Evolutionary conservation across 495 filamentous ascomycete species (phyloP).

Genomic region (Neurospora discreta): DNA sequence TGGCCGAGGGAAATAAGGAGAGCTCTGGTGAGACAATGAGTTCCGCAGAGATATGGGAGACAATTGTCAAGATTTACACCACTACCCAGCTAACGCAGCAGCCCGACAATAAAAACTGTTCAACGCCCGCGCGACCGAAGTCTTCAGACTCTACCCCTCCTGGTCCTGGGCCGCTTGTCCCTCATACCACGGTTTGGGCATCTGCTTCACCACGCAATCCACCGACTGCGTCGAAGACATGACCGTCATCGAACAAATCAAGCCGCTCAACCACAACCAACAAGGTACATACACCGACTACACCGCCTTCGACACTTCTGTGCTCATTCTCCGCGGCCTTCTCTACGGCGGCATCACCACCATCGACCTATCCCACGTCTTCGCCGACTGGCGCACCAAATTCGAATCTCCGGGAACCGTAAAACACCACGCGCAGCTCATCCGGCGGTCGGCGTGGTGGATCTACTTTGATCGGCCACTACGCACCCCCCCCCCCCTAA

Average conservation of each 20-base stretch:
- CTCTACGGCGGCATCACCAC: not conserved
- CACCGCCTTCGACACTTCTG: not conserved
- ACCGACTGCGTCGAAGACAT: not conserved
- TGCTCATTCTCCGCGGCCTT: not conserved
- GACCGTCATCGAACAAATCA: not conserved
- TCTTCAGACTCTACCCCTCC: not conserved
- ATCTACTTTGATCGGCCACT: not conserved
- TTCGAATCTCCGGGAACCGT: not conserved
- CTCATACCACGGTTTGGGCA: not conserved
- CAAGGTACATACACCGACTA: not conserved
- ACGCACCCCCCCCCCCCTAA: not conserved
- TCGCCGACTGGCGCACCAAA: not conserved
- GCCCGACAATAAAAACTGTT: not conserved
- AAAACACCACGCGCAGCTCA: not conserved
- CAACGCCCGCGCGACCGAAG: not conserved
- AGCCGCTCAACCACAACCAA: no score
- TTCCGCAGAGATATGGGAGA: not conserved
- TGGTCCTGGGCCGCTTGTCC: not conserved
- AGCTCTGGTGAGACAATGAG: not conserved
- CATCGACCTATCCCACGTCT: not conserved
- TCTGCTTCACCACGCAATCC: not conserved
- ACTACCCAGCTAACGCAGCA: not conserved
- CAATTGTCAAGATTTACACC: not conserved
- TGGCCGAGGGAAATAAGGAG: not conserved
- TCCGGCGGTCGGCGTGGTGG: not conserved